phyloP scores from a whole-genome alignment of 176 grass and related monocot species.

The Triticum aestivum region DNA sequence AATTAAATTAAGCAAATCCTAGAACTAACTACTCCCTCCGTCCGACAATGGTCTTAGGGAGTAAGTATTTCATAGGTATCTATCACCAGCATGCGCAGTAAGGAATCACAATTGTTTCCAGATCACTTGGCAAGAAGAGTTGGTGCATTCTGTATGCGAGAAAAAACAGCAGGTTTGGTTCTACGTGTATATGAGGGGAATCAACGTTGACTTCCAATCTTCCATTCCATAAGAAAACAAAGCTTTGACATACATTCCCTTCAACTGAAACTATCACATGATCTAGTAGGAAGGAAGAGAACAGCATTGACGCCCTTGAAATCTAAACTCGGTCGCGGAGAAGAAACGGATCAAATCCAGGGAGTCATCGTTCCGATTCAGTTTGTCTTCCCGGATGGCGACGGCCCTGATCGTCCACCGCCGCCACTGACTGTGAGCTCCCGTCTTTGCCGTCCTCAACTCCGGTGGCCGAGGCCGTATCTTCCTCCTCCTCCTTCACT shows the following conservation, averaged over 20 bases:
- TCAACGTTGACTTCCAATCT: neutral
- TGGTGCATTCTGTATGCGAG: neutral
- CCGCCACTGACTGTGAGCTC: neutral
- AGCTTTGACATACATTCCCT: neutral
- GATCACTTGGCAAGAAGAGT: neutral
- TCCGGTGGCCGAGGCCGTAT: neutral
- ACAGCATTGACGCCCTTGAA: neutral
- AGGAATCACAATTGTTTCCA: neutral
- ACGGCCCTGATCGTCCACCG: neutral
- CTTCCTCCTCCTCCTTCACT: neutral
- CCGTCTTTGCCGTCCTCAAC: slow-evolving; percentile 2
- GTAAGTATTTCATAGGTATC: neutral
- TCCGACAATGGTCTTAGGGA: too few relatives aligned
- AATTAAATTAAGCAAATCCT: slow-evolving; percentile 1
- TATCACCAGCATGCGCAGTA: neutral
- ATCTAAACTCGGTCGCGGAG: neutral
- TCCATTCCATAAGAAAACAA: neutral
- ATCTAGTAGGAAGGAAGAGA: neutral
- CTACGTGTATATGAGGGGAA: too few relatives aligned
- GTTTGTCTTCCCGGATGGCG: neutral
- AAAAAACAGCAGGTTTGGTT: neutral
- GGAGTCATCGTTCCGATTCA: neutral
- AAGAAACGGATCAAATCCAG: neutral
- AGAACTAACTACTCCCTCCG: neutral
- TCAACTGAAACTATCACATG: neutral